Conservation (phyloP, 257 asterid species). For the Primulina tabacum region DNA sequence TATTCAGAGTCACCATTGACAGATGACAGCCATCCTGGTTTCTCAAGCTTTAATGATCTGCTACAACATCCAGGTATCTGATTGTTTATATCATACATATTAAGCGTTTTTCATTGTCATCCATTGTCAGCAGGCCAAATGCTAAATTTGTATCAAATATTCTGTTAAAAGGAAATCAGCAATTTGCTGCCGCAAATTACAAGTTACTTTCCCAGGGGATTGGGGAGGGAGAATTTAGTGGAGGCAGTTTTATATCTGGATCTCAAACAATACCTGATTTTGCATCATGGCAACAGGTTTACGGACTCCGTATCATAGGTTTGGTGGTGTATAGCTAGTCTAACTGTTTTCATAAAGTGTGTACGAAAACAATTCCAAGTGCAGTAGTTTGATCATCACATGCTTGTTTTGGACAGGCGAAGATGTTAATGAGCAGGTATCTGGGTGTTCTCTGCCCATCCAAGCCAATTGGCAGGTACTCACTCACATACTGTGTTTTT, state of each 20-base stretch:
- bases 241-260: slow-evolving; percentile 38
- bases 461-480: slow-evolving; percentile 60
- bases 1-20: slow-evolving; percentile 52
- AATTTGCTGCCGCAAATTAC: slow-evolving; percentile 35
- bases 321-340: slow-evolving; percentile 17
- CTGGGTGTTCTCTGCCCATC: slow-evolving; percentile 40
- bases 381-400: slow-evolving; percentile 19
- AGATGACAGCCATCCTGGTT: slow-evolving; percentile 44
- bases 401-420: slow-evolving; percentile 51
- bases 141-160: background rate
- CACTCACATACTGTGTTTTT: background rate
- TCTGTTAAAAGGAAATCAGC: slow-evolving; percentile 40
- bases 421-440: slow-evolving; percentile 42
- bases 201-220: slow-evolving; percentile 37
- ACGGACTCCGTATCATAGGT: slow-evolving; percentile 51
- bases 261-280: slow-evolving; percentile 40
- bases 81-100: slow-evolving; percentile 21
- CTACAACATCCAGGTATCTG: slow-evolving; percentile 49
- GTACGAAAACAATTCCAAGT: background rate
- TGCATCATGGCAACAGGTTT: slow-evolving; percentile 57
- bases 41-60: slow-evolving; percentile 49
- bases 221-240: slow-evolving; percentile 32
- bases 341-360: slow-evolving; percentile 13
- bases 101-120: slow-evolving; percentile 21
- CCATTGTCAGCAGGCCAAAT: slow-evolving; percentile 5